Evolutionary conservation across 495 filamentous ascomycete genomes (phyloP).

Genomic region (Talaromyces adpressus): DNA sequence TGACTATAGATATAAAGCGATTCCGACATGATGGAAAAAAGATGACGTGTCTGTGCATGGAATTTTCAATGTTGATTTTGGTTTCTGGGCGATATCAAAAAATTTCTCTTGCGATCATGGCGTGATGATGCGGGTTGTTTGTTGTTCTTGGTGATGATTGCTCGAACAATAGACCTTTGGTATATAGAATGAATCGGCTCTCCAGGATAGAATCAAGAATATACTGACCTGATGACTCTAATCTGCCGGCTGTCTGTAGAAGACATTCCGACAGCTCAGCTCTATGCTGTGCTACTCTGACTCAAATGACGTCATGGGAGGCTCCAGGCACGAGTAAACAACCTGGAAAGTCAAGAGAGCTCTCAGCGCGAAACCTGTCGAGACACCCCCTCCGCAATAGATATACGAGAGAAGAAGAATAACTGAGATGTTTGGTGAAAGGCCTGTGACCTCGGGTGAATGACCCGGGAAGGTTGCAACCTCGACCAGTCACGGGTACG

Average conservation of each 20-base stretch:
- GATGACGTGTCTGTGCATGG: neutral
- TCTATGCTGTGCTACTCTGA: neutral
- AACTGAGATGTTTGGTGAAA: neutral
- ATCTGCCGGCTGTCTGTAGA: neutral
- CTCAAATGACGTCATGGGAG: neutral
- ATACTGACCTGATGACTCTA: neutral
- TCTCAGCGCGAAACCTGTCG: neutral
- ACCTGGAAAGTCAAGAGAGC: neutral
- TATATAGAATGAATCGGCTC: neutral
- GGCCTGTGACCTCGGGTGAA: constrained; percentile 5
- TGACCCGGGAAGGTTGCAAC: constrained; percentile 1
- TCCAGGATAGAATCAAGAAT: neutral
- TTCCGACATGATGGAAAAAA: neutral
- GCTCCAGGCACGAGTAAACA: neutral
- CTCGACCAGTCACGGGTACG: constrained; percentile 1
- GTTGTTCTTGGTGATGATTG: constrained; percentile 3
- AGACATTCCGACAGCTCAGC: neutral
- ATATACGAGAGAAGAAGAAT: neutral
- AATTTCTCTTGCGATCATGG: neutral
- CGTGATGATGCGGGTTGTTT: neutral
- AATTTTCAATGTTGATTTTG: neutral
- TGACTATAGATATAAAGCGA: neutral
- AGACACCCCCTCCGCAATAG: too few species aligned
- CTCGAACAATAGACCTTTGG: neutral
- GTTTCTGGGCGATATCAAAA: neutral